phyloP scores from a whole-genome alignment of 805 yeast genomes.

The Tetrapisispora arboricola region DNA sequence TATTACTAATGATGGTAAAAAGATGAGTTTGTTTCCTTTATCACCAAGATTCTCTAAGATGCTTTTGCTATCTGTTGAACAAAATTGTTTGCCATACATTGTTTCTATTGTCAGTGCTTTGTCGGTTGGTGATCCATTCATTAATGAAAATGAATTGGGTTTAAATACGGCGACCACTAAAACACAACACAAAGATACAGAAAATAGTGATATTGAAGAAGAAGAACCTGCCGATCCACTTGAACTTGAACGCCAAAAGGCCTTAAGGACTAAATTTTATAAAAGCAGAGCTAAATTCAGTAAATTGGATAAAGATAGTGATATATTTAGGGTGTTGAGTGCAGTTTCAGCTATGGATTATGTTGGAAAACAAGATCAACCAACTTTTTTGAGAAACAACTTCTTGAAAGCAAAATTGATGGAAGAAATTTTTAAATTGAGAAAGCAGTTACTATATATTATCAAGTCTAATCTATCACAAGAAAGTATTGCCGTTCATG shows the following conservation, averaged over 20 bases:
- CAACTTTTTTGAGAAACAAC: slow-evolving; percentile 43
- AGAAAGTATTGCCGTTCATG: slow-evolving; percentile 46
- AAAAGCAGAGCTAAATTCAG: slow-evolving; percentile 53
- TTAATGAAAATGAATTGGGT: slow-evolving; percentile 66
- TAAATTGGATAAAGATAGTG: slow-evolving; percentile 62
- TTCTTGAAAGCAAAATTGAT: slow-evolving; percentile 69
- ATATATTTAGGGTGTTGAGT: slow-evolving; percentile 61
- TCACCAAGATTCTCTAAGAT: slow-evolving; percentile 91
- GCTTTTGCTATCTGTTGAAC: slow-evolving; percentile 79
- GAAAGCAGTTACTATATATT: slow-evolving; percentile 69
- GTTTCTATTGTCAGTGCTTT: slow-evolving; percentile 85
- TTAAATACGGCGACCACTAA: slow-evolving; percentile 22
- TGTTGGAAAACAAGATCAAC: slow-evolving; percentile 40
- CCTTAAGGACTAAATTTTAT: slow-evolving; percentile 41
- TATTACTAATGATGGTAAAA: slow-evolving; percentile 70
- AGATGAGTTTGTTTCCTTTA: slow-evolving; percentile 85
- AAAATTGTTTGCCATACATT: slow-evolving; percentile 75
- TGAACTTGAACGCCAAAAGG: slow-evolving; percentile 14
- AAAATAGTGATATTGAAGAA: slow-evolving; percentile 23
- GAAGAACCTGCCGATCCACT: slow-evolving; percentile 16
- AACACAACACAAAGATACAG: slow-evolving; percentile 6
- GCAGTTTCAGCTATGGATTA: slow-evolving; percentile 86
- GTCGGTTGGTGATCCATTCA: slow-evolving; percentile 88
- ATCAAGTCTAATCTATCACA: slow-evolving; percentile 56
- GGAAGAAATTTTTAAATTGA: slow-evolving; percentile 74